Evolutionary conservation across 441 rosid genomes (phyloP), one percentile per base, ranked within the genome.

Genomic region (Populus trichocarpa): DNA sequence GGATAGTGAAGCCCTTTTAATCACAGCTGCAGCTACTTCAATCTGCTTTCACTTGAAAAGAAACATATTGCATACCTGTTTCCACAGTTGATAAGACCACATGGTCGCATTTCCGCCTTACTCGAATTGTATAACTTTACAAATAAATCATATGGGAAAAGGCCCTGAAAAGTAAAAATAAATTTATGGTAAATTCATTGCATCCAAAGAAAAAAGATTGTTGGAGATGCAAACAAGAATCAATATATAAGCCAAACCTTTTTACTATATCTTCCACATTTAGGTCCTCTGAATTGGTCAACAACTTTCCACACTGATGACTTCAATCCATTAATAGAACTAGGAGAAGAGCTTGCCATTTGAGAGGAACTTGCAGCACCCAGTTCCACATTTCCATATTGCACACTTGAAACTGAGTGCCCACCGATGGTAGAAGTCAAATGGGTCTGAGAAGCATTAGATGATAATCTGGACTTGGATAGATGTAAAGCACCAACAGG

Each of bases 31-130:
- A 26, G 11, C 23, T 64, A 61, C 70, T 72, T 72, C 71, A 66
- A 69, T 61, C 57, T 74, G 40, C 4, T 57, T 53, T 13, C 38
- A 25, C 35, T 3, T 71, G 42, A 30, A 46, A 67, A 63, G 50
- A 25, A 40, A n/a, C 64, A 33, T 26, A 35, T 25, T 18, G 33
- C 71, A 73, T 83, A 96, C 99, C 96, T 96, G 85, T 94, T 96
- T 42, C 98, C 98, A 77, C 96, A 89, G 79, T 96, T 96, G 81
- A 86, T 84, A 72, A 96, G 92, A 67, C 99, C 99, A 83, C 90
- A 89, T 26, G 99, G 98, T 80, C 78, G 87, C 78, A 93, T 81
- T 79, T 93, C 96, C 72, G 74, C 85, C 83, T 91, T 91, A 82
- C 84, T 88, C 78, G 84, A 87, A 67, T 75, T 82, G 81, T 94